Evolutionary conservation across 2,329 filamentous ascomycete genomes (phyloP), one percentile per base, ranked within the genome.

Genomic region (Rutstroemia sydowiana): DNA sequence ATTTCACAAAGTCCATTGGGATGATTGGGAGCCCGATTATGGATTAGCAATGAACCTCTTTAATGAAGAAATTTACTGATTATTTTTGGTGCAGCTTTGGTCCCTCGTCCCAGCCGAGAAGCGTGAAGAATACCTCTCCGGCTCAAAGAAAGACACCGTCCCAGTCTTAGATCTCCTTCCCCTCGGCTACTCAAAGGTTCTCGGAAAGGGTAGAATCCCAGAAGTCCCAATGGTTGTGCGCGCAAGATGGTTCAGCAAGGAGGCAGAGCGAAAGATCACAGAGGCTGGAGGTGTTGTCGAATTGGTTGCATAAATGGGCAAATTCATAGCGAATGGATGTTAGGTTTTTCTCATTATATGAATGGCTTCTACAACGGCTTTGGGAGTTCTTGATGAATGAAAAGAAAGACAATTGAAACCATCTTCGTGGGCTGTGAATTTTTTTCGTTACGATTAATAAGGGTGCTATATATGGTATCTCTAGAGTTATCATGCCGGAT

Each of bases 231-330:
- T 98, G 68, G 88, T 98, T 69, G 91, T 98, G 64, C 88, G 88
- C 71, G 92, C 93, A 66, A 81, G 93, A 73, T 97, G 90, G 80
- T 88, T 98, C 76, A 90, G 85, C 81, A 87, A 87, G 73, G 85
- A 95, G 73, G 93, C 93, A 65, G 93, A 98, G 86, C 81, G 88
- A 79, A 98, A 98, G 87, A 96, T 98, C 77, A 95, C 88, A 73
- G 89, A 93, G 75, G 92, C 91, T 69, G 93, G 93, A 74, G 92
- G 92, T 76, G 88, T 95, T 69, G 79, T 95, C 69, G 89, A 96
- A 82, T 82, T 96, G 73, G 88, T 96, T 70, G 91, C 90, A 76
- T 96, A 87, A 80, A 54, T 43, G 48, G 39, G 50, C 45, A 45
- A 51, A 57, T 58, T 55, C 52, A 51, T 57, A 52, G 44, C 43